Evolutionary conservation across 495 filamentous ascomycete genomes (phyloP).

Genomic region (Neurospora sp.): DNA sequence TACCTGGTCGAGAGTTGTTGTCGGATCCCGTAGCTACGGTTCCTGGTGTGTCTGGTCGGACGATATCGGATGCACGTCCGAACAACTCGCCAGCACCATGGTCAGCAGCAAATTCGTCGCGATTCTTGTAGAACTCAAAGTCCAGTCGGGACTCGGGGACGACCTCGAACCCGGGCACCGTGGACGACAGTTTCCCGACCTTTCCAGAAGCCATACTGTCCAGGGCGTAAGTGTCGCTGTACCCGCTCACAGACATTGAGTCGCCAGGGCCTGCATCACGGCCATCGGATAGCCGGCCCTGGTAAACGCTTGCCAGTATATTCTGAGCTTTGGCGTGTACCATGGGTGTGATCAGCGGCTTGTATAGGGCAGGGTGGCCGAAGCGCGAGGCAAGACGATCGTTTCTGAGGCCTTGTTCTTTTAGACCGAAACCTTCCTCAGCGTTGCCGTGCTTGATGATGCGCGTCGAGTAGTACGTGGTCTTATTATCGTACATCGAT

Average conservation of each 20-base stretch:
- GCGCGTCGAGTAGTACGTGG: slow-evolving; percentile 62
- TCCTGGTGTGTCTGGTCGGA: slow-evolving; percentile 58
- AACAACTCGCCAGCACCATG: slow-evolving; percentile 71
- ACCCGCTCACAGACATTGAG: slow-evolving; percentile 48
- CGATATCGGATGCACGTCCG: slow-evolving; percentile 54
- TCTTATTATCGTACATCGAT: slow-evolving; percentile 61
- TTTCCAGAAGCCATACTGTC: slow-evolving; percentile 68
- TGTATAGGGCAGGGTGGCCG: slow-evolving; percentile 84
- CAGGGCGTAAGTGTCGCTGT: slow-evolving; percentile 62
- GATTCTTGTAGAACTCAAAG: slow-evolving; percentile 84
- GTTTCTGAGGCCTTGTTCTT: slow-evolving; percentile 36
- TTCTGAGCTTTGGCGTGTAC: slow-evolving; percentile 84
- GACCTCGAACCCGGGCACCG: slow-evolving; percentile 64
- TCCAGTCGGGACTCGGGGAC: slow-evolving; percentile 86
- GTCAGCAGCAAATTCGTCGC: slow-evolving; percentile 79
- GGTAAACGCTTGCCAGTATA: slow-evolving; percentile 68
- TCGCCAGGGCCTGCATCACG: slow-evolving; percentile 46
- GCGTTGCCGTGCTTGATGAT: slow-evolving; percentile 48
- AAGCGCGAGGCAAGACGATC: slow-evolving; percentile 75
- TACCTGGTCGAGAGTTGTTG: slow-evolving; percentile 28
- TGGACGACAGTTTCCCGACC: slow-evolving; percentile 54
- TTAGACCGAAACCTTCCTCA: slow-evolving; percentile 29
- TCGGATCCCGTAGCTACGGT: slow-evolving; percentile 34
- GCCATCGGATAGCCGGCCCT: slow-evolving; percentile 58
- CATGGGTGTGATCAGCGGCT: slow-evolving; percentile 87